phyloP scores from a whole-genome alignment of 148 eudicot species.

The Tetragonia tetragonoides region DNA sequence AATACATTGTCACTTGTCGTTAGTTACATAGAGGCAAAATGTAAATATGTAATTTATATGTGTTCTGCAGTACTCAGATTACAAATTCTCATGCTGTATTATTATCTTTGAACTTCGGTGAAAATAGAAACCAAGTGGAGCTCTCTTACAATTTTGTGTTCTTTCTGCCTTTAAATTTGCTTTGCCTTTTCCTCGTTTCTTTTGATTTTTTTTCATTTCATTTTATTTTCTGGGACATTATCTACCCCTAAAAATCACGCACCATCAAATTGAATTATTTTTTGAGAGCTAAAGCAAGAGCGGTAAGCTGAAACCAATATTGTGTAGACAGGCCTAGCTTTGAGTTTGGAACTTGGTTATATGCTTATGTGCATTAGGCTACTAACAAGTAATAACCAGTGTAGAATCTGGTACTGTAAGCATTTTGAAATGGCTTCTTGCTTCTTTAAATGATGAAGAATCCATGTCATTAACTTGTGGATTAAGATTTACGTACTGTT shows the following conservation, averaged over 20 bases:
- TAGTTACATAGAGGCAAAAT: neutral
- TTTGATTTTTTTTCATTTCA: neutral
- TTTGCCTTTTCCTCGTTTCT: neutral
- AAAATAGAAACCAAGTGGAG: neutral
- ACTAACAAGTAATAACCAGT: too few species aligned
- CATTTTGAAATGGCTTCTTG: too few species aligned
- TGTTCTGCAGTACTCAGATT: constrained; percentile 2
- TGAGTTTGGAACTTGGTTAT: too few species aligned
- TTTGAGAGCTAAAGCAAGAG: neutral
- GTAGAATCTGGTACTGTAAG: too few species aligned
- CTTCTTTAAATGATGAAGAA: too few species aligned
- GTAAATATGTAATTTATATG: neutral
- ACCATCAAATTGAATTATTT: neutral
- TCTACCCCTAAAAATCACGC: neutral
- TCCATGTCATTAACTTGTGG: too few species aligned
- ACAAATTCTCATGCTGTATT: neutral
- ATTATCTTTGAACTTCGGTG: neutral
- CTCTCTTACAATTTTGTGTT: neutral
- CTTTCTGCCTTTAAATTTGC: neutral
- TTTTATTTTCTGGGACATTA: too few species aligned
- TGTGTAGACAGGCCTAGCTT: neutral
- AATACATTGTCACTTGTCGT: constrained; percentile 3
- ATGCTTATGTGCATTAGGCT: too few species aligned
- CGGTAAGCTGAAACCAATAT: neutral
- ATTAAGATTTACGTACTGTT: too few species aligned